Evolutionary conservation across 495 filamentous ascomycete genomes (phyloP), one percentile per base, ranked within the genome.

Genomic region (Parathielavia hyrcaniae): DNA sequence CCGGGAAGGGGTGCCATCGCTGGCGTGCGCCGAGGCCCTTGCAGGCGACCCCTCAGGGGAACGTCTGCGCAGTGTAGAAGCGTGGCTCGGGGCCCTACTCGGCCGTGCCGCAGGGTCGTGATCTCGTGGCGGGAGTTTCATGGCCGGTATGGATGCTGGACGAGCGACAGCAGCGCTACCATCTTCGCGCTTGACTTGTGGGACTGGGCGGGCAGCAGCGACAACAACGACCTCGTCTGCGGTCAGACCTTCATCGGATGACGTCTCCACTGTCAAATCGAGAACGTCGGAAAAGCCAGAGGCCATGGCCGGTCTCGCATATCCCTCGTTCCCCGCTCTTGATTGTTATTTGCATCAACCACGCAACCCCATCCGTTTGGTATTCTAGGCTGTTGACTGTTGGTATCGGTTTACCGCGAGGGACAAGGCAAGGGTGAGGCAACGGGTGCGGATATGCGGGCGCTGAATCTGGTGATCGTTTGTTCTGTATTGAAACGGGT

Each of bases 211-310:
- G 16, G 8, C 16, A 7, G 54, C 44, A 1, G 39, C 43, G 22
- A 48, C 55, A 8, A 54, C 52, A 38, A 58, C 55, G 17, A 58
- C 55, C 32, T 58, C 55, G 48, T 58, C 55, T 5, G 39, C 48
- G 3, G 55, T 43, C 5, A 20, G 17, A 34, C 14, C 30, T 16
- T 50, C 48, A n/a, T 44, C 39, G 17, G 55, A 52, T 4, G 55
- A 58, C 47, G 55, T 50, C 10, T 58, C 55, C 55, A 52, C 51
- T 17, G 55, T 58, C 39, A 58, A n/a, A 20, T 58, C 55, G 48
- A 58, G 32, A 9, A 58, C 38, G 38, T 51, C 12, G 47, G 17
- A 19, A 13, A 19, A 4, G 26, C n/a, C 17, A 4, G 55, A 51
- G n/a, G 48, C 17, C 47, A 58, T 52, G 48, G 13, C 19, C 39